phyloP scores from a whole-genome alignment of 352 stramenopile species.

The Paralagenidium karlingii region DNA sequence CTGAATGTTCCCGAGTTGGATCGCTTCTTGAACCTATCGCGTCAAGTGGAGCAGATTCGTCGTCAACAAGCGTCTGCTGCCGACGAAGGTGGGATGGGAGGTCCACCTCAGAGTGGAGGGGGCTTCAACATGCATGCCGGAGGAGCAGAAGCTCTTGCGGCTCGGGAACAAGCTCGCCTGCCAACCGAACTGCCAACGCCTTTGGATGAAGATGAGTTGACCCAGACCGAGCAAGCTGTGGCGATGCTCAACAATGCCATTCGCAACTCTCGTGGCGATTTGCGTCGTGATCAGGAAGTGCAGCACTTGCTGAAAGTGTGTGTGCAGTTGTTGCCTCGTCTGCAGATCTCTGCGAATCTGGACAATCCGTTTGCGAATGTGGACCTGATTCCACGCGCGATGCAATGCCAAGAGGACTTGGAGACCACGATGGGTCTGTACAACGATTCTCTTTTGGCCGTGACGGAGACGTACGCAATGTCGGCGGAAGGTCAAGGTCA shows the following conservation, averaged over 20 bases:
- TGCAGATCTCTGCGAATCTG: constrained; percentile 82
- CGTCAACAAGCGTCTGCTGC: constrained; percentile 33
- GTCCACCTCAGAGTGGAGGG: constrained; percentile 13
- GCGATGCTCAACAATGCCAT: constrained; percentile 64
- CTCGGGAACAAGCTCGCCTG: constrained; percentile 61
- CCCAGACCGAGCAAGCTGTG: constrained; percentile 73
- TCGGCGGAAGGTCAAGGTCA: constrained; percentile 55
- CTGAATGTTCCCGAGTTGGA: constrained; percentile 78
- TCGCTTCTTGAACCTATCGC: constrained; percentile 77
- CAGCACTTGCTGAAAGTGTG: constrained; percentile 82
- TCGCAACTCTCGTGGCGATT: constrained; percentile 63
- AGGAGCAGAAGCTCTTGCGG: constrained; percentile 65
- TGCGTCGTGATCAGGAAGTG: constrained; percentile 66
- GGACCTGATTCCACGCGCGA: constrained; percentile 75
- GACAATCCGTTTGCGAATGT: constrained; percentile 84
- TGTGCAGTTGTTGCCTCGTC: constrained; percentile 67
- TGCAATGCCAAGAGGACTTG: constrained; percentile 82
- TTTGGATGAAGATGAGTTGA: constrained; percentile 76
- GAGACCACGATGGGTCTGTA: constrained; percentile 82
- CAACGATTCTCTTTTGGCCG: constrained; percentile 80
- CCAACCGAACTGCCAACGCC: constrained; percentile 74
- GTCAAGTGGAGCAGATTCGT: constrained; percentile 75
- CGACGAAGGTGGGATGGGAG: constrained; percentile 12
- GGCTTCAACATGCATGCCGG: constrained; percentile 47
- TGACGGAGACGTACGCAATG: constrained; percentile 77